Percentiles rank a stretch among this genome's conserved stretches.
These are phyloP conservation scores for Verticillium dahliae DNA, from an alignment of 2,329 filamentous ascomycete species.

Conservation along the genomic window DNA sequence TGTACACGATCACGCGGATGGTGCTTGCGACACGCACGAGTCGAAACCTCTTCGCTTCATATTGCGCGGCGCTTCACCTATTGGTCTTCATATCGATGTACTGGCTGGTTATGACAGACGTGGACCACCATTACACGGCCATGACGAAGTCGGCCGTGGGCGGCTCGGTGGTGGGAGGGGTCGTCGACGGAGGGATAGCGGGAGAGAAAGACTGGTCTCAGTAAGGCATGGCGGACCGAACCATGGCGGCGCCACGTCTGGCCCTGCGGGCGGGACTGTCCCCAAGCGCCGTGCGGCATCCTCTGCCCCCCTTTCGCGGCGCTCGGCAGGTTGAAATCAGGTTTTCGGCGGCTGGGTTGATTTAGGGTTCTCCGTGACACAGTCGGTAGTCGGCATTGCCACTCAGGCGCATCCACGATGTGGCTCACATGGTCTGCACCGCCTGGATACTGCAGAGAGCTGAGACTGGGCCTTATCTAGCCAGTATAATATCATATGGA, in stretches of 20 bases:
- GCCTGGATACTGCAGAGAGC: background rate
- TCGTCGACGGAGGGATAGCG: background rate
- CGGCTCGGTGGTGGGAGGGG: background rate
- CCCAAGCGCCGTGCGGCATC: background rate
- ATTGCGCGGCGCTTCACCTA: slow-evolving; percentile 83
- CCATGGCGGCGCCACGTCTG: background rate
- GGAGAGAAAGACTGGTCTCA: background rate
- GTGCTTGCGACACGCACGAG: slow-evolving; percentile 85
- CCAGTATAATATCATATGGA: background rate
- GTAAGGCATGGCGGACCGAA: background rate
- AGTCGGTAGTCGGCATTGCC: no score
- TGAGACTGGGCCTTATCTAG: background rate
- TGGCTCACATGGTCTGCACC: background rate
- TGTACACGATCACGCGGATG: slow-evolving; percentile 86
- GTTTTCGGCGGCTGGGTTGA: background rate
- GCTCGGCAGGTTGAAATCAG: background rate
- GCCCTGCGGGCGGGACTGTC: background rate
- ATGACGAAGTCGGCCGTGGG: background rate
- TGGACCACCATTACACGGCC: slow-evolving; percentile 42
- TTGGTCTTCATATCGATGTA: slow-evolving; percentile 84
- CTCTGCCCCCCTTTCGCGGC: background rate
- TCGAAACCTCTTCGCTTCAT: slow-evolving; percentile 87
- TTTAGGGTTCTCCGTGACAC: background rate
- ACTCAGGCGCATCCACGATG: no score
- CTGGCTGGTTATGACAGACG: slow-evolving; percentile 66